These are phyloP conservation scores for Coemansia sp. DNA, from an alignment of 192 early-diverging fungal genomes.

Conservation along the genomic window DNA sequence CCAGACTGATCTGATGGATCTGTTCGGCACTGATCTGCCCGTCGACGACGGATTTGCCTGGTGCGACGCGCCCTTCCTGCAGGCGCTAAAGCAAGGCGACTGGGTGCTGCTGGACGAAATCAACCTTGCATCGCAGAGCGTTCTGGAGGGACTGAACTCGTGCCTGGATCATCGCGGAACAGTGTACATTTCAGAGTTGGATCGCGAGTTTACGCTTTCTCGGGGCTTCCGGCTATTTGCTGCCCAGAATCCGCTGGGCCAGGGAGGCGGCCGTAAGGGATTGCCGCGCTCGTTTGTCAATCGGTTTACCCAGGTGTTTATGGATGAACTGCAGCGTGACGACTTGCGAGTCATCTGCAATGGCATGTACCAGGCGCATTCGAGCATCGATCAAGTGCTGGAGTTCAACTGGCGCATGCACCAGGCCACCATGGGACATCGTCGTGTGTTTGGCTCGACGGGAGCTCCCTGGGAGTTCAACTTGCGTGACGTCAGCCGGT, in stretches of 20 bases:
- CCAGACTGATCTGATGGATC: slow-evolving; percentile 97
- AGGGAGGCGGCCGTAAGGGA: slow-evolving; percentile 98
- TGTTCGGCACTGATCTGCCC: slow-evolving; percentile 97
- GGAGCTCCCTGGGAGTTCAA: slow-evolving; percentile 99
- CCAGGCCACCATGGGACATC: slow-evolving; percentile 70
- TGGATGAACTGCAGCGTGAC: slow-evolving; percentile 73
- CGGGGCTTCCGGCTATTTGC: slow-evolving; percentile 90
- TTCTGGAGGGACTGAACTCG: slow-evolving; percentile 97
- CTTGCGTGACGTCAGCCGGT: slow-evolving; percentile 92
- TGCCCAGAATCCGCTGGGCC: slow-evolving; percentile 93
- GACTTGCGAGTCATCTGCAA: slow-evolving; percentile 79
- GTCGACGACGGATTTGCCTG: slow-evolving; percentile 81
- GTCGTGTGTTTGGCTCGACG: slow-evolving; percentile 66
- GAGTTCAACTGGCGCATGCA: slow-evolving; percentile 87
- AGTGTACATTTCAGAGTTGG: slow-evolving; percentile 95
- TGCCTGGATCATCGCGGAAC: slow-evolving; percentile 96
- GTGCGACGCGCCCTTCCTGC: slow-evolving; percentile 95
- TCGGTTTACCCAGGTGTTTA: slow-evolving; percentile 93
- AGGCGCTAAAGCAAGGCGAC: slow-evolving; percentile 92
- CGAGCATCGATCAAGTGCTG: slow-evolving; percentile 20
- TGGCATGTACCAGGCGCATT: slow-evolving; percentile 54
- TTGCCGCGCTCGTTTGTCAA: slow-evolving; percentile 96
- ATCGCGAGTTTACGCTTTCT: slow-evolving; percentile 76
- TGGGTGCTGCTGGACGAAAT: slow-evolving; percentile 98
- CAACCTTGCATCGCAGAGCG: slow-evolving; percentile 97